Conservation (phyloP, 2,329 filamentous ascomycete genomes). For the Emmonsiellopsis sp. region DNA sequence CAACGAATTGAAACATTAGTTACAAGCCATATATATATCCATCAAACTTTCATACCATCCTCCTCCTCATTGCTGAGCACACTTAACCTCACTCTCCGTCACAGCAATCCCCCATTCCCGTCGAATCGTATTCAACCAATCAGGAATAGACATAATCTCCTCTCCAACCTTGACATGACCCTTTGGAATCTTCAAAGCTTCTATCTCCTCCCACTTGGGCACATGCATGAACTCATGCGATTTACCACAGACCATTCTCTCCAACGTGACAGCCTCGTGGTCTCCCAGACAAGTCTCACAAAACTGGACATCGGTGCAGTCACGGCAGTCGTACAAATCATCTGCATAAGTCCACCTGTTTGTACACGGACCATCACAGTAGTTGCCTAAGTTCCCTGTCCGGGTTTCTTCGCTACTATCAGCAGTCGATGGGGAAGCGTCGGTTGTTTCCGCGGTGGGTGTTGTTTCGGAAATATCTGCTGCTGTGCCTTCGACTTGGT, state of each 20-base stretch:
- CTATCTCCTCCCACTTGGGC: slow-evolving; percentile 14
- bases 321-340: slow-evolving; percentile 20
- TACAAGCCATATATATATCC: not conserved
- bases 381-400: slow-evolving; percentile 3
- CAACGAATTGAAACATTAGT: not conserved
- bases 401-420: not conserved
- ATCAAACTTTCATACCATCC: not conserved
- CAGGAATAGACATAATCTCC: slow-evolving; percentile 12
- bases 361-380: slow-evolving; percentile 11
- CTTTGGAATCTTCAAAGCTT: slow-evolving; percentile 11
- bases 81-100: too few species aligned
- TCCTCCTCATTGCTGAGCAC: not conserved
- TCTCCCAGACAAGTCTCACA: slow-evolving; percentile 13
- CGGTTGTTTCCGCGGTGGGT: not conserved
- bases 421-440: not conserved
- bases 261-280: slow-evolving; percentile 16
- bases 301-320: slow-evolving; percentile 19
- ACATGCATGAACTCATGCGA: slow-evolving; percentile 17
- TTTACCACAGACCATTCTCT: slow-evolving; percentile 15
- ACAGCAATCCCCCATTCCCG: slow-evolving; percentile 9
- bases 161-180: slow-evolving; percentile 16
- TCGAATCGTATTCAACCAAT: slow-evolving; percentile 15
- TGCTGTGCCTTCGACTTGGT: not conserved
- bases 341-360: slow-evolving; percentile 15
- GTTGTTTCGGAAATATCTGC: not conserved